phyloP scores from a whole-genome alignment of 495 filamentous ascomycete species.

The Penicillium egyptiacum region DNA sequence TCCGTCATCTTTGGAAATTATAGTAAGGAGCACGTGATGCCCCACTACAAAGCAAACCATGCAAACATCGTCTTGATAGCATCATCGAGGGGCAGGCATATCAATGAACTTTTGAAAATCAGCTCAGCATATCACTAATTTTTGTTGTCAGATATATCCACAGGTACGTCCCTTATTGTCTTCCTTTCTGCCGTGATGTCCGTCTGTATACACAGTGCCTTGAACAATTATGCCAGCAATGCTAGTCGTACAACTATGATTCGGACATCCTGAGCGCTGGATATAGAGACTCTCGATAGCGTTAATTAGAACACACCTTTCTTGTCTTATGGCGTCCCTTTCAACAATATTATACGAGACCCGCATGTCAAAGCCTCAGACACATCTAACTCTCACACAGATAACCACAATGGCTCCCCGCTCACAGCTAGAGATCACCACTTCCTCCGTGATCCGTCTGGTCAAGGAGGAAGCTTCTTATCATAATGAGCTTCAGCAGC shows the following conservation, averaged over 20 bases:
- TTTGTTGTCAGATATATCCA: not conserved
- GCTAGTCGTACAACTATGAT: not conserved
- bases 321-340: not conserved
- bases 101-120: constrained; percentile 1
- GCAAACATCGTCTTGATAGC: constrained; percentile 8
- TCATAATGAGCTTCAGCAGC: constrained; percentile 73
- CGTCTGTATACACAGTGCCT: not conserved
- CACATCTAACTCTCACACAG: not conserved
- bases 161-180: not conserved
- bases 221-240: not conserved
- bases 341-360: not conserved
- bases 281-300: not conserved
- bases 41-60: not conserved
- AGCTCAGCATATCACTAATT: not conserved
- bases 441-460: constrained; percentile 71
- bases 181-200: too few relatives aligned
- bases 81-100: constrained; percentile 14
- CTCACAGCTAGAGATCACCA: constrained; percentile 69
- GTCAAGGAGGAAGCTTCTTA: constrained; percentile 91
- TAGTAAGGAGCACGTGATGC: not conserved
- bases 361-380: too few relatives aligned
- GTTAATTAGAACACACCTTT: not conserved
- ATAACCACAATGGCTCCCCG: constrained; percentile 63
- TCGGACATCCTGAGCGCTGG: not conserved
- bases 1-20: not conserved